Conservation (phyloP, 1,284 basidiomycete species). For the Cutaneotrichosporon dermatis region DNA sequence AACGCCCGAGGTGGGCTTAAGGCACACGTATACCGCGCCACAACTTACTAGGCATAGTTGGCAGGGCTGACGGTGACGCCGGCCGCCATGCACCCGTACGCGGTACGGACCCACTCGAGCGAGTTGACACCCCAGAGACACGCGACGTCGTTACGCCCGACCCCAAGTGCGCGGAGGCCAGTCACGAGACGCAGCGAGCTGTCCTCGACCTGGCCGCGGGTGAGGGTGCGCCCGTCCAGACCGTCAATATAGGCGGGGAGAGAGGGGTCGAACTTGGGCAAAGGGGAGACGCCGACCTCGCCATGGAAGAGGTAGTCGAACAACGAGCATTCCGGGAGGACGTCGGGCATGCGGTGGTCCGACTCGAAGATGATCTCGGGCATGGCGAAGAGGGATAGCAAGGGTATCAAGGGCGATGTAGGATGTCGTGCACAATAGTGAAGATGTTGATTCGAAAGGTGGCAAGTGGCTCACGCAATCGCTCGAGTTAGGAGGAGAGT, state of each 20-base stretch:
- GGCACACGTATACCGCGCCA: neutral
- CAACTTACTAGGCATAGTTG: slow-evolving; percentile 43
- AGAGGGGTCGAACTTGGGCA: slow-evolving; percentile 31
- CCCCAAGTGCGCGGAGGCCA: slow-evolving; percentile 50
- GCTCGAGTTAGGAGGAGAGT: no score
- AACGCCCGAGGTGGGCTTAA: no score
- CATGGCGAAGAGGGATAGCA: neutral
- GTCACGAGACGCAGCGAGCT: slow-evolving; percentile 58
- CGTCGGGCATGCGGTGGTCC: neutral
- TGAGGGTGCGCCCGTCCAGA: slow-evolving; percentile 56
- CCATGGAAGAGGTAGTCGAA: slow-evolving; percentile 13
- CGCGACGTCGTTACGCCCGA: slow-evolving; percentile 34
- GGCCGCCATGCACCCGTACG: slow-evolving; percentile 54
- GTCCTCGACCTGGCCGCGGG: slow-evolving; percentile 57
- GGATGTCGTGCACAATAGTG: neutral
- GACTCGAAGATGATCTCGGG: slow-evolving; percentile 12
- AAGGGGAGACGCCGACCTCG: slow-evolving; percentile 13
- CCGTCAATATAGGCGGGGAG: slow-evolving; percentile 59
- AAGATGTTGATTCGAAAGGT: neutral
- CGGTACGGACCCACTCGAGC: slow-evolving; percentile 59
- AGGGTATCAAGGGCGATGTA: no score
- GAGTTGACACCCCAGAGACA: slow-evolving; percentile 54
- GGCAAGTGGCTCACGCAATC: no score
- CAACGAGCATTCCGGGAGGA: slow-evolving; percentile 5
- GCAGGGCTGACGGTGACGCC: slow-evolving; percentile 36